Evolutionary conservation across 192 early-diverging fungal species (phyloP).

Genomic region (Backusella liffmaniae): DNA sequence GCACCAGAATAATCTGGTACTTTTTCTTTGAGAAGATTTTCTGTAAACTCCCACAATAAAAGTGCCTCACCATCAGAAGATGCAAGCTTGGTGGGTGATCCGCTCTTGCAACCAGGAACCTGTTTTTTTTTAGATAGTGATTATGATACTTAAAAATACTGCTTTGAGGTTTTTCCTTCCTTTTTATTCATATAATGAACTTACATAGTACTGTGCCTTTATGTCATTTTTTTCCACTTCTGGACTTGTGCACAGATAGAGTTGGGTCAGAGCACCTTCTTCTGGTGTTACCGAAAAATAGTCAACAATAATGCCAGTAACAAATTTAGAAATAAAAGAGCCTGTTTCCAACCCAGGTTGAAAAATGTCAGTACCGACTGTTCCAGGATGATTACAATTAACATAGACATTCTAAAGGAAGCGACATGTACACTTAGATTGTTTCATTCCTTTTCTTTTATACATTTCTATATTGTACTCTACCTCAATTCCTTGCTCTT

Average conservation of each 20-base stretch:
- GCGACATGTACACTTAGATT: background rate
- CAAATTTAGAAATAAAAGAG: background rate
- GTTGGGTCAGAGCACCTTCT: conserved; percentile 44
- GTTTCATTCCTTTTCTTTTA: background rate
- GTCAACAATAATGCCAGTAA: conserved; percentile 11
- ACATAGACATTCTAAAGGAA: conserved; percentile 23
- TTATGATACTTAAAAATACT: background rate
- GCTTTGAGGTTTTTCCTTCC: too few relatives aligned
- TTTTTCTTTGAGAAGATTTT: conserved; percentile 29
- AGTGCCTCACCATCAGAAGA: background rate
- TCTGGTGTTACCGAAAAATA: conserved; percentile 29
- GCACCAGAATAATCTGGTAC: conserved; percentile 25
- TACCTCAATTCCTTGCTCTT: conserved; percentile 27
- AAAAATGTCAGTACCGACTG: background rate
- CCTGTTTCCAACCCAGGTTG: background rate
- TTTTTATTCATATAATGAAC: background rate
- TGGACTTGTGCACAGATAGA: conserved; percentile 50
- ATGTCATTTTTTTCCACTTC: conserved; percentile 46
- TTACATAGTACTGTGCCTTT: conserved; percentile 37
- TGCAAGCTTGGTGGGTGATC: background rate
- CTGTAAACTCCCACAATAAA: conserved; percentile 29
- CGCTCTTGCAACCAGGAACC: conserved; percentile 12
- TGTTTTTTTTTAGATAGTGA: background rate
- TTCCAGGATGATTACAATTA: conserved; percentile 30
- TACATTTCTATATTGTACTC: background rate